Evolutionary conservation across 768 basidiomycete species (phyloP), one percentile per base, ranked within the genome.

Genomic region (Pisolithus tinctorius): DNA sequence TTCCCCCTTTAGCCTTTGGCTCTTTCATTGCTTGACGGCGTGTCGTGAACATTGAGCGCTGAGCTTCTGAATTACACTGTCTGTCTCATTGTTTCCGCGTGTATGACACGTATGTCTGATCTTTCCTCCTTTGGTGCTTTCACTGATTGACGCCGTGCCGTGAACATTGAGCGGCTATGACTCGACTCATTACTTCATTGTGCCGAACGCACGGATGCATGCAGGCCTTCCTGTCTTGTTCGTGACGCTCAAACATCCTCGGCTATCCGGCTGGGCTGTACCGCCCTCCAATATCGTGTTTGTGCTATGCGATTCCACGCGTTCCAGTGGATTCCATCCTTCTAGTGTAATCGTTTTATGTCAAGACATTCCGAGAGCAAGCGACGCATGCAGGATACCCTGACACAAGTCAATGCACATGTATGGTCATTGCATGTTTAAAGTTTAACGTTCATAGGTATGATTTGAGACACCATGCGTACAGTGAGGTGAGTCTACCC

Each of bases 391-490:
- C 93, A 98, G 68, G 82, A 91, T 61, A 95, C 94, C 29, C 72
- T 99, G 31, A 20, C 96, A 99, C 62, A 96, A 99, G 65, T 79
- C 98, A 43, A 70, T 98, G 23, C 96, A 98, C 63, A 84, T 93
- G 79, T 98, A 89, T 64, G 96, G 98, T 66, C 89, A 95, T 55
- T 88, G 90, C 69, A 83, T 83, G 67, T 98, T 98, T 73, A 89
- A 91, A 83, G 67, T 98, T 98, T 73, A 89, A 91, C 55, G 87
- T 96, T 1, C 83, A 96, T 66, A 96, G 91, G 93, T 69, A 67
- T 44, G 87, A 98, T 68, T 64, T 98, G 50, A 73, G 92, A 52
- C 93, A 96, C 72, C 92, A 96, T 64, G 96, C 95, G 2, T 99
- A 95, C 66, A 93, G 88, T 61, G 95, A 98, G 81, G 95, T 95